Conservation (phyloP, 129 eudicot species). For the Apium graveolens region DNA sequence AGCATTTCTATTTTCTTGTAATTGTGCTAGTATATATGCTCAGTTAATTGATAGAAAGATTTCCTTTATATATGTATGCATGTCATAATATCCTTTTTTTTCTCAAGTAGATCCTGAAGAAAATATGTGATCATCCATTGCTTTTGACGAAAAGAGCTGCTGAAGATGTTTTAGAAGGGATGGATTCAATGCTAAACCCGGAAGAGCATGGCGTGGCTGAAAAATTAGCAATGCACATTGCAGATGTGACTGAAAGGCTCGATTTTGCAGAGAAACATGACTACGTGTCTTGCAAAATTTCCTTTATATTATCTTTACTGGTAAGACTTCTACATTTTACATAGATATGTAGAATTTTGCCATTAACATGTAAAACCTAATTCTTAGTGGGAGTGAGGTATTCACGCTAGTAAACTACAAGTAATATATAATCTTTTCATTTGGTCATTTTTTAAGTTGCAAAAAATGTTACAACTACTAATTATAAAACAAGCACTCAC, state of each 20-base stretch:
- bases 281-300: constrained; percentile 77
- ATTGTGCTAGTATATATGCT: background rate
- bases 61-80: background rate
- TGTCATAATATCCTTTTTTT: background rate
- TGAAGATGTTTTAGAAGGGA: constrained; percentile 89
- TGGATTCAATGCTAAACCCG: constrained; percentile 60
- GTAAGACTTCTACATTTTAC: constrained; percentile 29
- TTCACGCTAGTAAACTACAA: background rate
- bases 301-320: constrained; percentile 70
- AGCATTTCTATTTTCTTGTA: background rate
- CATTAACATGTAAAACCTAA: no score
- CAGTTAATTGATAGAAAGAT: background rate
- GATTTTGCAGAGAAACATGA: constrained; percentile 53
- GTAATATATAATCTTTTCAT: background rate
- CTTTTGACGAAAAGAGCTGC: constrained; percentile 93
- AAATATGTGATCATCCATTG: constrained; percentile 96
- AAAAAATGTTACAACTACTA: no score
- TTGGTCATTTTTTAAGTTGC: background rate
- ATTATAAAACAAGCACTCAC: background rate
- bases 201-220: constrained; percentile 76
- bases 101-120: constrained; percentile 63
- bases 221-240: constrained; percentile 79
- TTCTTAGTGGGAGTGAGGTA: background rate
- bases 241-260: constrained; percentile 53
- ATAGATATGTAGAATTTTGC: background rate